A percentile compares a stretch with the other conserved stretches of the same genome.
These are phyloP conservation scores for Fraxinus sp. DNA, from an alignment of 305 asterid species.

Conservation along the genomic window DNA sequence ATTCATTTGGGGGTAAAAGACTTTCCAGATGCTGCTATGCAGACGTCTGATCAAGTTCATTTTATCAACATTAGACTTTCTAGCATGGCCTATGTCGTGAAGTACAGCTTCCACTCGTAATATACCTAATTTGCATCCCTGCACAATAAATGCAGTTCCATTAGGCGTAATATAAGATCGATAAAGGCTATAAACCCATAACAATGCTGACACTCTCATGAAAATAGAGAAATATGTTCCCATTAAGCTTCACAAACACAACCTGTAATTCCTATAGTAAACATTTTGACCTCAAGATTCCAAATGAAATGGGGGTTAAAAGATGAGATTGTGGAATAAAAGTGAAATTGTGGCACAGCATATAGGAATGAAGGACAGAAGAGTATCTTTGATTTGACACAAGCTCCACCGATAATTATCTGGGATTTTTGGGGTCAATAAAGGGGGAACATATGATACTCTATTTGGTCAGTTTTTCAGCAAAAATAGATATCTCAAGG, in stretches of 20 bases:
- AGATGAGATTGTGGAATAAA: background rate
- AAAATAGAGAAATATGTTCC: background rate
- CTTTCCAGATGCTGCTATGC: slow-evolving; percentile 4
- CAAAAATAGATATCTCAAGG: background rate
- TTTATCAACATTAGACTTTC: slow-evolving; percentile 19
- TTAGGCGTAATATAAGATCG: background rate
- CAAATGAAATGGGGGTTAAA: background rate
- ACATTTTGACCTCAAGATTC: slow-evolving; percentile 9
- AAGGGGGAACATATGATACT: slow-evolving; percentile 4
- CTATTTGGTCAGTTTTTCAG: background rate
- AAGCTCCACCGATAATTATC: background rate
- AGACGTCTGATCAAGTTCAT: slow-evolving; percentile 23
- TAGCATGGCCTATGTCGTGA: slow-evolving; percentile 30
- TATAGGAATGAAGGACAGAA: background rate
- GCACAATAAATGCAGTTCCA: background rate
- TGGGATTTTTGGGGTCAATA: slow-evolving; percentile 1
- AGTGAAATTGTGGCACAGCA: background rate
- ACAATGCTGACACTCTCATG: background rate
- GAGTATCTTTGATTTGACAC: background rate
- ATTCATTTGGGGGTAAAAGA: slow-evolving; percentile 24
- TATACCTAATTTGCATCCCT: slow-evolving; percentile 22
- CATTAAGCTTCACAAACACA: background rate
- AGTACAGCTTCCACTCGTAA: slow-evolving; percentile 3
- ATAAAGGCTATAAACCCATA: background rate
- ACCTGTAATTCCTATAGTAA: background rate